Evolutionary conservation across 78 protist species (phyloP).

Genomic region (Planoprotostelium fungivorum): DNA sequence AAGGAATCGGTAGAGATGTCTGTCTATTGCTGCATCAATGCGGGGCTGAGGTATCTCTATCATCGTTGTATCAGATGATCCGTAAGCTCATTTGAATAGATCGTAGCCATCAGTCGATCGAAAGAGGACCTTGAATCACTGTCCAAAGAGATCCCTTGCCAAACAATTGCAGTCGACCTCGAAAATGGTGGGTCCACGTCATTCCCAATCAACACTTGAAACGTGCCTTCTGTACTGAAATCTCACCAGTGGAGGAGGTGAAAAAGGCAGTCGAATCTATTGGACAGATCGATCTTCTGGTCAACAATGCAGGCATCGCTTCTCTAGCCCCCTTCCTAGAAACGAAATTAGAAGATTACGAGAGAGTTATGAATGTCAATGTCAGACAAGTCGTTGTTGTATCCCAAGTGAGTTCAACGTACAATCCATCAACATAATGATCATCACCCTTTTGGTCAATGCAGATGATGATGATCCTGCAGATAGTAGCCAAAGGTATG

Average conservation of each 20-base stretch:
- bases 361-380: neutral
- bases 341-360: neutral
- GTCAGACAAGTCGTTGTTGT: neutral
- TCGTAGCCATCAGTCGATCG: neutral
- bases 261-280: neutral
- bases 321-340: neutral
- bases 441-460: too few relatives aligned
- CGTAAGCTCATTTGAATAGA: neutral
- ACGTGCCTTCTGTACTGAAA: too few relatives aligned
- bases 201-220: too few relatives aligned
- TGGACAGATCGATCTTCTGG: neutral
- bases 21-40: neutral
- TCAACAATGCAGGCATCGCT: neutral
- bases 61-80: neutral
- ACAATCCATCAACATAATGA: neutral
- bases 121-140: neutral
- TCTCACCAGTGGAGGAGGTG: neutral
- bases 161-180: neutral
- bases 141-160: neutral
- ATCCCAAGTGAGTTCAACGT: neutral
- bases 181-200: neutral
- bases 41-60: neutral
- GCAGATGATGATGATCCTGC: neutral
- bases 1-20: neutral
- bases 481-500: neutral